A percentile compares a stretch with the other conserved stretches of the same genome.
These are phyloP conservation scores for Epipyxis sp. DNA, from an alignment of 108 stramenopile species.

Conservation along the genomic window DNA sequence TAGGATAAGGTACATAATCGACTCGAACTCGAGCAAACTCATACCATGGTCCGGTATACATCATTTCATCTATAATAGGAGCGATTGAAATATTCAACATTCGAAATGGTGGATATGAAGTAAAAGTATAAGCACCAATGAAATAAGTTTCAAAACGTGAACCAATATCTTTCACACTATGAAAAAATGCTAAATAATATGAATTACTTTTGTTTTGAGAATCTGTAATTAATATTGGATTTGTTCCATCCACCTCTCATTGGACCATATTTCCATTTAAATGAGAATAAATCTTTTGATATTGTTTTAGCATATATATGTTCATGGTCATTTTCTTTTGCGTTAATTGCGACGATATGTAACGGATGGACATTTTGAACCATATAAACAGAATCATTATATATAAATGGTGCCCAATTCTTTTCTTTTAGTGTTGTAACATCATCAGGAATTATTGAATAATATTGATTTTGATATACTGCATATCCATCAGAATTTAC, in stretches of 20 bases:
- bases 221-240: not conserved
- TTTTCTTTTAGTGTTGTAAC: not conserved
- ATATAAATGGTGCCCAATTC: constrained; percentile 5
- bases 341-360: not conserved
- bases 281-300: not conserved
- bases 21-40: not conserved
- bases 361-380: not conserved
- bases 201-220: no score
- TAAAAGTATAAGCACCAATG: not conserved
- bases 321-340: not conserved
- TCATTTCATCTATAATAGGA: not conserved
- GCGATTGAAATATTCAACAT: not conserved
- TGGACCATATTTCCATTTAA: not conserved
- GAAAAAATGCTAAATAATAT: not conserved
- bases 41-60: not conserved
- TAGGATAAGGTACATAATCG: not conserved
- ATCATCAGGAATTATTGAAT: not conserved
- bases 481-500: not conserved
- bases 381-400: not conserved
- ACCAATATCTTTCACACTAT: not conserved
- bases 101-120: not conserved
- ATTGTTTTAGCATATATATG: not conserved
- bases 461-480: not conserved
- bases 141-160: not conserved
- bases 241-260: not conserved